These are phyloP conservation scores for Hypoxylon lienhwacheense DNA, from an alignment of 495 filamentous ascomycete species.

Conservation along the genomic window DNA sequence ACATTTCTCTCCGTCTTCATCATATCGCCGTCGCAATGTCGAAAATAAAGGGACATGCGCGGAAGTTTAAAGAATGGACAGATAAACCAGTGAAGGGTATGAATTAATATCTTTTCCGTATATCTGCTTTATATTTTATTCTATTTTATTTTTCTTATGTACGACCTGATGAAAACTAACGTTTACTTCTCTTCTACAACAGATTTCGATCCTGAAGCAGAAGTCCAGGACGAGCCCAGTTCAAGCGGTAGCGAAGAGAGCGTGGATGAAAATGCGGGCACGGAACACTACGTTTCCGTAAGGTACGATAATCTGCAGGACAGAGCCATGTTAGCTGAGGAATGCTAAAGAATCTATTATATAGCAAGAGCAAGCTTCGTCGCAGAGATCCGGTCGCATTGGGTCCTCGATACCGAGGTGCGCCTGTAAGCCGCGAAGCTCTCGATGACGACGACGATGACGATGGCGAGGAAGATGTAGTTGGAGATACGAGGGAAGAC, in stretches of 20 bases:
- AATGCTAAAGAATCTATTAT: slow-evolving; percentile 9
- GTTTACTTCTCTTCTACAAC: background rate
- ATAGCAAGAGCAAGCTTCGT: slow-evolving; percentile 81
- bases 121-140: too few relatives aligned
- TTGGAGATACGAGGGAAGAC: too few relatives aligned
- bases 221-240: slow-evolving; percentile 52
- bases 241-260: slow-evolving; percentile 60
- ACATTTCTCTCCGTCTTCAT: slow-evolving; percentile 2
- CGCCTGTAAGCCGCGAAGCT: slow-evolving; percentile 72
- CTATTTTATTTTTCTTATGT: background rate
- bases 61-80: slow-evolving; percentile 45
- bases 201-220: slow-evolving; percentile 92
- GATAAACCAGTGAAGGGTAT: slow-evolving; percentile 49
- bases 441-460: slow-evolving; percentile 55
- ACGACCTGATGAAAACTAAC: slow-evolving; percentile 18
- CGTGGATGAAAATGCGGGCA: slow-evolving; percentile 55
- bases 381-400: slow-evolving; percentile 65
- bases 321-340: background rate
- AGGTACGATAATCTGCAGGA: slow-evolving; percentile 55
- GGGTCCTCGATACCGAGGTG: slow-evolving; percentile 81
- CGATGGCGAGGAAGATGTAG: slow-evolving; percentile 45
- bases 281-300: slow-evolving; percentile 85
- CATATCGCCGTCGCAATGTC: slow-evolving; percentile 35
- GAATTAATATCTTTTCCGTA: background rate
- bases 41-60: slow-evolving; percentile 38